These are phyloP conservation scores for Colletotrichum kahawae DNA, from an alignment of 2,329 filamentous ascomycete genomes.

Conservation along the genomic window DNA sequence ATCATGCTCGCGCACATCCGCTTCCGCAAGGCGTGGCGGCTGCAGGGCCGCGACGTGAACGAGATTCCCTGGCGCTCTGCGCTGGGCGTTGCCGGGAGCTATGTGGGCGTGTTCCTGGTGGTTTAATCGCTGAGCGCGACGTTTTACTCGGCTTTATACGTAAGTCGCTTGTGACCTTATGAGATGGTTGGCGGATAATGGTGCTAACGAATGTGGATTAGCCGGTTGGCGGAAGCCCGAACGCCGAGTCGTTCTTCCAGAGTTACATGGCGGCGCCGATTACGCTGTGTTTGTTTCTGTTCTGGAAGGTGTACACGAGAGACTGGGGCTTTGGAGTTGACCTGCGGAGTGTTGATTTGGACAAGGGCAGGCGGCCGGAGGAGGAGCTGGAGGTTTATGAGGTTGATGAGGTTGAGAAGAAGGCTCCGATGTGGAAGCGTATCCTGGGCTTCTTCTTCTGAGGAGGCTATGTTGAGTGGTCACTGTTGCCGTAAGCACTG, in stretches of 20 bases:
- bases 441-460: background rate
- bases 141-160: slow-evolving; percentile 57
- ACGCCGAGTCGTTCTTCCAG: slow-evolving; percentile 73
- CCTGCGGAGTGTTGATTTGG: background rate
- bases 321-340: background rate
- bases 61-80: slow-evolving; percentile 84
- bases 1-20: slow-evolving; percentile 68
- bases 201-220: slow-evolving; percentile 28
- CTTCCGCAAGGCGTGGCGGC: slow-evolving; percentile 79
- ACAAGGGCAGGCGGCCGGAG: background rate
- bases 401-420: background rate
- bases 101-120: slow-evolving; percentile 79
- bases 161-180: slow-evolving; percentile 71
- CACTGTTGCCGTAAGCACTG: background rate
- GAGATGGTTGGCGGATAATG: slow-evolving; percentile 61
- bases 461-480: background rate
- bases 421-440: background rate
- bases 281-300: slow-evolving; percentile 29
- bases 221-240: slow-evolving; percentile 43
- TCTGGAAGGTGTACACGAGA: background rate
- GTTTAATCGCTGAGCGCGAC: slow-evolving; percentile 77
- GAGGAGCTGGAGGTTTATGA: background rate
- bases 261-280: slow-evolving; percentile 74
- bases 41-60: slow-evolving; percentile 68
- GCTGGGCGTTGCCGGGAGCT: slow-evolving; percentile 79